Conservation (phyloP, 305 asterid genomes). For the Galium porrigens region DNA sequence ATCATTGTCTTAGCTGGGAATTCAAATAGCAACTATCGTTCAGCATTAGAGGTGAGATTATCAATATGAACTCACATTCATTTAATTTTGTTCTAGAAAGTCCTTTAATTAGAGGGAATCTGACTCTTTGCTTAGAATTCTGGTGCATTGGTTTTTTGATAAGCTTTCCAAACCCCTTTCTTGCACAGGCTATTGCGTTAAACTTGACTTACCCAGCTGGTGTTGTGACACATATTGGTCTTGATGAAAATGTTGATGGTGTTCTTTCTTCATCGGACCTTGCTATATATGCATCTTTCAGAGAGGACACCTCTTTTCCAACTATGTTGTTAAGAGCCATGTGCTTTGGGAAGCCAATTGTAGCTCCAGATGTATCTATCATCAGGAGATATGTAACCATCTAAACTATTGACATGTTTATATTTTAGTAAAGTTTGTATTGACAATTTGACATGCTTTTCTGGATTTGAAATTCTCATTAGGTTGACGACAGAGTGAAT, state of each 20-base stretch:
- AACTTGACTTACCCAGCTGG: slow-evolving; percentile 62
- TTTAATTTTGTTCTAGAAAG: not conserved
- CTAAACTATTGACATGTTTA: slow-evolving; percentile 4
- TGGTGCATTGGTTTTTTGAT: not conserved
- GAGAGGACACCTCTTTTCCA: slow-evolving; percentile 67
- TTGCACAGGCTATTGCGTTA: slow-evolving; percentile 47
- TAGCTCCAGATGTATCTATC: slow-evolving; percentile 63
- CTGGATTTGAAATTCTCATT: slow-evolving; percentile 16
- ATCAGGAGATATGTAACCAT: slow-evolving; percentile 65
- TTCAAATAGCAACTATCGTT: slow-evolving; percentile 50
- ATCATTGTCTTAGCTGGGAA: slow-evolving; percentile 47
- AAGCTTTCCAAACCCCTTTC: slow-evolving; percentile 1
- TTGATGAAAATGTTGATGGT: slow-evolving; percentile 32
- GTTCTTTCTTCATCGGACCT: slow-evolving; percentile 45
- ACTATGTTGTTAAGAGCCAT: slow-evolving; percentile 65
- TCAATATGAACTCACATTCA: not conserved
- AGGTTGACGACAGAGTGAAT: slow-evolving; percentile 64
- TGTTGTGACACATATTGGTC: slow-evolving; percentile 44
- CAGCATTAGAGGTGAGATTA: slow-evolving; percentile 50
- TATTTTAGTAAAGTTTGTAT: not conserved
- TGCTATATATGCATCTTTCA: slow-evolving; percentile 78
- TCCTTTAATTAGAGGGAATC: slow-evolving; percentile 1
- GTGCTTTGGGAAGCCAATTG: slow-evolving; percentile 65
- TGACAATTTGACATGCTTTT: slow-evolving; percentile 19
- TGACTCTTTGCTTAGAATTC: not conserved